Evolutionary conservation across 495 filamentous ascomycete genomes (phyloP).

Genomic region (Letharia lupina): DNA sequence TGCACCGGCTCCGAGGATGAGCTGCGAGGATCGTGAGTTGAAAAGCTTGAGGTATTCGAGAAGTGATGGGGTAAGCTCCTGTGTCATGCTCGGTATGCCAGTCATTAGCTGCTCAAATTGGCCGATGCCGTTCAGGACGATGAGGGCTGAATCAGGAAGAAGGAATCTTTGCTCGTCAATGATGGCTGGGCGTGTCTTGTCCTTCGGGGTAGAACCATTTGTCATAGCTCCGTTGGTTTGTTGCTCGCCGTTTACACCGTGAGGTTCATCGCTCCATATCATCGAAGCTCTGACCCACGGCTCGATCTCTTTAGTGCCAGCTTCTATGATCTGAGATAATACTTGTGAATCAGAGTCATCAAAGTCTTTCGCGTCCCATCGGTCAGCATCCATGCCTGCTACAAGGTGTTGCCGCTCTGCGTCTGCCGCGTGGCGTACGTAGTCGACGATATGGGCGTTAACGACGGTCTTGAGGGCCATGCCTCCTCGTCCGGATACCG

Average conservation of each 20-base stretch:
- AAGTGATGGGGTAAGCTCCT: conserved; percentile 66
- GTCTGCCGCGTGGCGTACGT: conserved; percentile 67
- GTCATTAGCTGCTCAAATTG: conserved; percentile 74
- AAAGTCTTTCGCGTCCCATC: conserved; percentile 87
- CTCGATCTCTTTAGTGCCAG: conserved; percentile 71
- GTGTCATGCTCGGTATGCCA: conserved; percentile 77
- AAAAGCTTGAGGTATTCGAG: conserved; percentile 77
- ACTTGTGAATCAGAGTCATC: conserved; percentile 53
- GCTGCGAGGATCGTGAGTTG: conserved; percentile 86
- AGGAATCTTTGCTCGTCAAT: conserved; percentile 83
- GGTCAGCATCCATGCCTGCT: conserved; percentile 78
- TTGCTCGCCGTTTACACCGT: conserved; percentile 25
- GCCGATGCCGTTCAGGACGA: conserved; percentile 71
- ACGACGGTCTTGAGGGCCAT: conserved; percentile 78
- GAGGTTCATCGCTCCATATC: conserved; percentile 51
- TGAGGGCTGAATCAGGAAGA: conserved; percentile 70
- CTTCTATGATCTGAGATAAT: conserved; percentile 59
- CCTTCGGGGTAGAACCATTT: conserved; percentile 50
- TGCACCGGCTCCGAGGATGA: conserved; percentile 91
- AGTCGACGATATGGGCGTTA: conserved; percentile 85
- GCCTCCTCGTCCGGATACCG: conserved; percentile 82
- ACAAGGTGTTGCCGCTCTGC: conserved; percentile 70
- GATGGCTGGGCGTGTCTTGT: conserved; percentile 61
- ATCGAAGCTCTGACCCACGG: conserved; percentile 63
- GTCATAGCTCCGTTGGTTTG: conserved; percentile 29